Conservation (phyloP, 148 eudicot species). For the Rhododendron simsii region DNA sequence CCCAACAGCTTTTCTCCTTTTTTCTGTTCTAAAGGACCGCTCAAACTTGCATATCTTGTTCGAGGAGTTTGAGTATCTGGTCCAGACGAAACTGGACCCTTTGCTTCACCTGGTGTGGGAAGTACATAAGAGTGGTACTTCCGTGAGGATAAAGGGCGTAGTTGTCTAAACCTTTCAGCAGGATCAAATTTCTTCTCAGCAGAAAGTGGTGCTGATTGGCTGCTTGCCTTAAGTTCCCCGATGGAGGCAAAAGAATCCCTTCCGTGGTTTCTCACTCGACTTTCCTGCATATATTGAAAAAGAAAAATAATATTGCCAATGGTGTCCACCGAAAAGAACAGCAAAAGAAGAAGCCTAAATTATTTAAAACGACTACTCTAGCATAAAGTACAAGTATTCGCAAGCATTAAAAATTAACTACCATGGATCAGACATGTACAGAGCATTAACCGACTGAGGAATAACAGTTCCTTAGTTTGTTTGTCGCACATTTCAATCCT, state of each 20-base stretch:
- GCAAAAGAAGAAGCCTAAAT: background rate
- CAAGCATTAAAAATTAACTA: background rate
- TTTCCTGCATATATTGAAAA: slow-evolving; percentile 34
- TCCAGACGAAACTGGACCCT: slow-evolving; percentile 27
- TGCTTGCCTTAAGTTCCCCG: slow-evolving; percentile 39
- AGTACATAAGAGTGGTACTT: slow-evolving; percentile 47
- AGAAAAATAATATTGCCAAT: background rate
- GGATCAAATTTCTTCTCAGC: slow-evolving; percentile 56
- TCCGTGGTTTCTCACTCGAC: slow-evolving; percentile 18
- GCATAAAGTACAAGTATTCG: background rate
- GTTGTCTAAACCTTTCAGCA: slow-evolving; percentile 49
- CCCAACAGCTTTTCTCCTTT: slow-evolving; percentile 34
- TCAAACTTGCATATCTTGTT: slow-evolving; percentile 26
- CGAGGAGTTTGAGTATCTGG: slow-evolving; percentile 29
- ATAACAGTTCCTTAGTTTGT: background rate
- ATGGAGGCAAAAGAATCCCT: slow-evolving; percentile 22
- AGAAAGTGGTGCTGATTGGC: slow-evolving; percentile 81
- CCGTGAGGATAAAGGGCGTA: slow-evolving; percentile 50
- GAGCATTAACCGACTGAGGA: background rate
- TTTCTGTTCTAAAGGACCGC: slow-evolving; percentile 33
- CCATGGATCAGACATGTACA: background rate
- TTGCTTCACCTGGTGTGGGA: slow-evolving; percentile 72
- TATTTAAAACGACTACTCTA: background rate
- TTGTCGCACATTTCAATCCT: background rate
- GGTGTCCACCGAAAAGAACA: background rate